Conservation (phyloP, 1,284 basidiomycete species). For the Rugosomyces carneus region DNA sequence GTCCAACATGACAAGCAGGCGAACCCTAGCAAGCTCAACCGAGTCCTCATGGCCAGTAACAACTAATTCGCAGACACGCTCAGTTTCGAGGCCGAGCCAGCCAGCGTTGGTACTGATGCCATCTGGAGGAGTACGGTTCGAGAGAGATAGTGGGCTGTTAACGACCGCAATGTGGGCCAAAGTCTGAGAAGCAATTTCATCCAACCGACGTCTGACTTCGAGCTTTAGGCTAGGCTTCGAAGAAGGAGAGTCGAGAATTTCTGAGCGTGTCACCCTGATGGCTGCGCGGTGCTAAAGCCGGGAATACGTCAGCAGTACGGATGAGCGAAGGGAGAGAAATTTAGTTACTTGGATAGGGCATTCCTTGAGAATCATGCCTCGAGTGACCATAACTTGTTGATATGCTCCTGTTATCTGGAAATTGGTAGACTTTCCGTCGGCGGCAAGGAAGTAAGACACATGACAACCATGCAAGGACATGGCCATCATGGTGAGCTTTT, state of each 20-base stretch:
- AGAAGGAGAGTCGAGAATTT: constrained; percentile 84
- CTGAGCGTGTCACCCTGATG: constrained; percentile 88
- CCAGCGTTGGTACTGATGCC: constrained; percentile 69
- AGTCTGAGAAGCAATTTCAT: constrained; percentile 88
- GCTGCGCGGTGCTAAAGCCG: constrained; percentile 65
- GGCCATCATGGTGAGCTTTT: constrained; percentile 76
- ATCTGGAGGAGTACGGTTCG: constrained; percentile 68
- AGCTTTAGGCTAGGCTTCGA: constrained; percentile 81
- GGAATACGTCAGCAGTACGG: constrained; percentile 14
- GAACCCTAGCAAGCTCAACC: constrained; percentile 87
- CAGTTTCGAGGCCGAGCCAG: constrained; percentile 88
- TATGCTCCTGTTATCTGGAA: constrained; percentile 90
- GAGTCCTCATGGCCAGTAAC: constrained; percentile 85
- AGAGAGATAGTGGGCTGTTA: constrained; percentile 68
- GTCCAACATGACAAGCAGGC: constrained; percentile 90
- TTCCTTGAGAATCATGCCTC: constrained; percentile 86
- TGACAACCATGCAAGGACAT: constrained; percentile 79
- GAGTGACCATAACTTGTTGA: constrained; percentile 88
- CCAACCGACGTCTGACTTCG: constrained; percentile 82
- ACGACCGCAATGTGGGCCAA: constrained; percentile 87
- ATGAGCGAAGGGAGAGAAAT: constrained; percentile 8
- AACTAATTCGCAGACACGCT: constrained; percentile 88
- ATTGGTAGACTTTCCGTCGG: constrained; percentile 74
- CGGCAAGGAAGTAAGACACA: constrained; percentile 71
- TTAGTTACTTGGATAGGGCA: constrained; percentile 73